These are phyloP conservation scores for Vigna unguiculata DNA, from an alignment of 306 rosid genomes.

Conservation along the genomic window DNA sequence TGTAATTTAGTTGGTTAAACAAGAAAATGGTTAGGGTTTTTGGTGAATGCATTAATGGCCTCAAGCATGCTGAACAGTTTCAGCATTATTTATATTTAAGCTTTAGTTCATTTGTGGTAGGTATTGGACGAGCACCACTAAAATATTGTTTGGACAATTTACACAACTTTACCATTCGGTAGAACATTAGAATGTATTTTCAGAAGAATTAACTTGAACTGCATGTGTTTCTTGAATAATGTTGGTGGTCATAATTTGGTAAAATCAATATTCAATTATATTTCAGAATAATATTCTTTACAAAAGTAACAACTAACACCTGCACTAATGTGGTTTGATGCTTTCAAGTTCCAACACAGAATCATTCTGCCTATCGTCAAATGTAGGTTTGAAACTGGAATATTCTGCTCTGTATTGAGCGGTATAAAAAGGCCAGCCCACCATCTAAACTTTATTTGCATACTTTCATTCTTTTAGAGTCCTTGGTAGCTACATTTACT, in stretches of 20 bases:
- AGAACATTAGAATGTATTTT: not conserved
- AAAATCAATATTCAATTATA: too few species aligned
- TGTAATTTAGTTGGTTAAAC: constrained; percentile 19
- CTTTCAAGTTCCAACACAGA: too few species aligned
- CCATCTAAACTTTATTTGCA: not conserved
- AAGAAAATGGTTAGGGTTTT: not conserved
- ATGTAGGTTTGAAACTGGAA: too few species aligned
- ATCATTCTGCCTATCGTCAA: too few species aligned
- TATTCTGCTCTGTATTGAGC: too few species aligned
- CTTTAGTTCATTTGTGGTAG: constrained; percentile 18
- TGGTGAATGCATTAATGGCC: constrained; percentile 19
- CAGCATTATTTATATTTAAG: not conserved
- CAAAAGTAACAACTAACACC: too few species aligned
- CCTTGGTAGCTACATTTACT: constrained; percentile 13
- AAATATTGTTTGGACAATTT: constrained; percentile 4
- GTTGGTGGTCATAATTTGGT: not conserved
- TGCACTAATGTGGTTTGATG: too few species aligned
- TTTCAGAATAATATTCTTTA: too few species aligned
- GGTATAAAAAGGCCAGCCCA: not conserved
- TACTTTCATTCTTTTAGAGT: too few species aligned
- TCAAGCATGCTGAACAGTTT: constrained; percentile 33
- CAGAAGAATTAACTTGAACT: not conserved
- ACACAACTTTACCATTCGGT: constrained; percentile 12
- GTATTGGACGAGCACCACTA: not conserved
- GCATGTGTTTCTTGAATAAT: not conserved